A percentile compares a stretch with the other conserved stretches of the same genome.
Evolutionary conservation across 108 stramenopile genomes (phyloP).

Genomic region (Nannochloropsis salina): DNA sequence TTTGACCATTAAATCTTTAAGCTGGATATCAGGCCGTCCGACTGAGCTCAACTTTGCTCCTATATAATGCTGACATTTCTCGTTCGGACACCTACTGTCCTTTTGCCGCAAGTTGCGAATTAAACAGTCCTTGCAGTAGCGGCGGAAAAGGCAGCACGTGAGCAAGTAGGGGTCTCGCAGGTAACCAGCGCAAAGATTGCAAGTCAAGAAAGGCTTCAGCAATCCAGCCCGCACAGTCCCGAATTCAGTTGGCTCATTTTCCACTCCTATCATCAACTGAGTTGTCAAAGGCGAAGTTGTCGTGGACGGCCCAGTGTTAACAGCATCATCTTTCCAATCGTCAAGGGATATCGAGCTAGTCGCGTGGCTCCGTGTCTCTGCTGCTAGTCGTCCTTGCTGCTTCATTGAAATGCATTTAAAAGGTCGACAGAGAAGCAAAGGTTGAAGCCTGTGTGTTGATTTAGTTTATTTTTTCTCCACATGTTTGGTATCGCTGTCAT

Average conservation of each 20-base stretch:
- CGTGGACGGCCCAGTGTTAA: no score
- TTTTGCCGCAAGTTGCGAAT: background rate
- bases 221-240: background rate
- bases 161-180: constrained; percentile 13
- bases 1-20: background rate
- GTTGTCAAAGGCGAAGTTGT: no score
- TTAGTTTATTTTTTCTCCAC: no score
- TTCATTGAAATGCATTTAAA: no score
- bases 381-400: no score
- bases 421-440: no score
- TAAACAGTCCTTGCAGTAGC: constrained; percentile 12
- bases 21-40: background rate
- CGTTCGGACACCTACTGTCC: background rate
- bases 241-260: background rate
- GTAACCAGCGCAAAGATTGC: background rate
- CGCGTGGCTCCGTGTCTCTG: no score
- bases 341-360: no score
- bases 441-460: no score
- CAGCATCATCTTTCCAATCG: no score
- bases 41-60: background rate
- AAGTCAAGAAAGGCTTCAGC: background rate
- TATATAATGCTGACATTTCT: background rate
- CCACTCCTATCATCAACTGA: no score
- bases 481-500: no score
- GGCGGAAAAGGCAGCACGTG: constrained; percentile 15